phyloP scores from a whole-genome alignment of 352 stramenopile species.

The Globisporangium polare region DNA sequence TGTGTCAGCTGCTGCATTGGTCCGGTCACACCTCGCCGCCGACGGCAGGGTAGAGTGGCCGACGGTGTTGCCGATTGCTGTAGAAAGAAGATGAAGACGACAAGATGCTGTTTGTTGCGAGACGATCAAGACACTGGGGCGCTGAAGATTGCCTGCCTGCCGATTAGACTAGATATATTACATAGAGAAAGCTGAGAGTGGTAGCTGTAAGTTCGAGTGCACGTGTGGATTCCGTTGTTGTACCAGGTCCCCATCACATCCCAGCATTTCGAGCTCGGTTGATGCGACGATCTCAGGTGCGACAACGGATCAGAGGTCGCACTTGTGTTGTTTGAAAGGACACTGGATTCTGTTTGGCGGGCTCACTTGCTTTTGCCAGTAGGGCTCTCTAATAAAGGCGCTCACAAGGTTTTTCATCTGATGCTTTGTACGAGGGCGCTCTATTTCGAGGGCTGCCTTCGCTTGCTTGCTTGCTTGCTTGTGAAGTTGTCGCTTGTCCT shows the following conservation, averaged over 20 bases:
- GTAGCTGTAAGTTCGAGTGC: too few relatives aligned
- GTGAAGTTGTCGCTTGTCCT: neutral
- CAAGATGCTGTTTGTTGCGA: neutral
- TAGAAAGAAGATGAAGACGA: constrained; percentile 2
- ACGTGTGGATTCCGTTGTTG: neutral
- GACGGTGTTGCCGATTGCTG: neutral
- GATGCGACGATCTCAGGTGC: neutral
- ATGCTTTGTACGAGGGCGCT: constrained; percentile 1
- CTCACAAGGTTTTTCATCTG: neutral
- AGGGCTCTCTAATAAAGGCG: neutral
- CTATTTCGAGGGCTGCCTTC: neutral
- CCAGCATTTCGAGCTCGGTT: neutral
- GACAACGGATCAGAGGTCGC: neutral
- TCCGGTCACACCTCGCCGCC: constrained; percentile 39
- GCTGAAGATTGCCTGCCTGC: neutral
- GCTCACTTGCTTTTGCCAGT: too few relatives aligned
- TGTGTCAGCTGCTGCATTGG: constrained; percentile 79
- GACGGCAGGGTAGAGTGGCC: constrained; percentile 3
- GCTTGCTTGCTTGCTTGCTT: neutral
- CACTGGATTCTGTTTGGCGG: neutral
- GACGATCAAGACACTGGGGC: neutral
- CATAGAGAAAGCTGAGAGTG: neutral
- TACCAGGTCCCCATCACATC: neutral
- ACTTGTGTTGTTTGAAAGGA: neutral
- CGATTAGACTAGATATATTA: constrained; percentile 4